phyloP scores from a whole-genome alignment of 1,284 basidiomycete species.

The Porogramme epimiltina region DNA sequence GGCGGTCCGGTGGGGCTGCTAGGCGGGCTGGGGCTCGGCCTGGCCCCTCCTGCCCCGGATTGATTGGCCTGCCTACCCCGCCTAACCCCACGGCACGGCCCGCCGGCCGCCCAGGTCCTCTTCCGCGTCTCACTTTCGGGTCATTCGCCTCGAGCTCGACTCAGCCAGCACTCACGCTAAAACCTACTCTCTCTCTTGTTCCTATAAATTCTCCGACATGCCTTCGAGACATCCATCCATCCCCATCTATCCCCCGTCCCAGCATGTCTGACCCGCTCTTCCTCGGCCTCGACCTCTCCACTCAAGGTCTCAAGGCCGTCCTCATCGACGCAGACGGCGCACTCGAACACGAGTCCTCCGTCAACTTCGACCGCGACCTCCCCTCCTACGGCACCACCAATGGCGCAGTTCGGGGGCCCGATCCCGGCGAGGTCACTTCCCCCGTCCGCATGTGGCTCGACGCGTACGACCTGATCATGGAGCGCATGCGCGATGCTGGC shows the following conservation, averaged over 20 bases:
- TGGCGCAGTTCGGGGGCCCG: constrained; percentile 70
- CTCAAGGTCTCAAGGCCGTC: constrained; percentile 84
- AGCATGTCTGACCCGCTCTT: constrained; percentile 50
- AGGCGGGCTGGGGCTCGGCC: too few relatives aligned
- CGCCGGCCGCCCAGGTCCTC: too few relatives aligned
- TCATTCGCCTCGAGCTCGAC: too few relatives aligned
- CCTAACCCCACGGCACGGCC: too few relatives aligned
- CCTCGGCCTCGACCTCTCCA: constrained; percentile 87
- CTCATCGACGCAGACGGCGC: constrained; percentile 62
- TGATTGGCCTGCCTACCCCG: too few relatives aligned
- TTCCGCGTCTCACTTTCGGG: too few relatives aligned
- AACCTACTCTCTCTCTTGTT: background rate
- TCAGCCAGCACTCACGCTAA: too few relatives aligned
- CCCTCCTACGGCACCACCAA: constrained; percentile 73
- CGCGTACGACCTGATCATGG: constrained; percentile 79
- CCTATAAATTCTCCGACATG: constrained; percentile 15
- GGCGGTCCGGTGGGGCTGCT: too few relatives aligned
- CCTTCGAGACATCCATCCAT: background rate
- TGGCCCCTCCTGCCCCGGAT: too few relatives aligned
- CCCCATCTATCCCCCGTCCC: background rate
- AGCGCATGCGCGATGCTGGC: constrained; percentile 62
- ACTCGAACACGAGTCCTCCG: constrained; percentile 71
- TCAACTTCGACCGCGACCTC: constrained; percentile 84
- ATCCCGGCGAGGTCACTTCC: constrained; percentile 72
- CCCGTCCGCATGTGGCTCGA: constrained; percentile 86